phyloP scores from a whole-genome alignment of 2,329 filamentous ascomycete species.

The Colletotrichum sp. region DNA sequence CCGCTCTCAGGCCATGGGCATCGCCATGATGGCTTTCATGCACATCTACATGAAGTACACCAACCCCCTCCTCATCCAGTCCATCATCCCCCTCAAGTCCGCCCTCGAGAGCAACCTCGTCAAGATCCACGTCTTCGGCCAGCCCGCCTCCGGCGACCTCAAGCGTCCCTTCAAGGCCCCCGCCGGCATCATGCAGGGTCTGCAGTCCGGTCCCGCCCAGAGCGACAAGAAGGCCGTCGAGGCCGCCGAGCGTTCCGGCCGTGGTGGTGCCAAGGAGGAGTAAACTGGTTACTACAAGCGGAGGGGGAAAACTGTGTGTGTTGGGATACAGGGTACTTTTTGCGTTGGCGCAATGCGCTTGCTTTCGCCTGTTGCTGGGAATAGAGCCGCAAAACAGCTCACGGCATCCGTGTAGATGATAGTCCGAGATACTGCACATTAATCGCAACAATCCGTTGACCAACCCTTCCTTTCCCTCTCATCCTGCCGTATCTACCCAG shows the following conservation, averaged over 20 bases:
- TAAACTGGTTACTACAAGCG: constrained; percentile 40
- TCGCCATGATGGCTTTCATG: constrained; percentile 99
- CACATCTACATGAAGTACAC: constrained; percentile 99
- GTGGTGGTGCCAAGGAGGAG: constrained; percentile 76
- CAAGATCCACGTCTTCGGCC: constrained; percentile 92
- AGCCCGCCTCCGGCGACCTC: constrained; percentile 86
- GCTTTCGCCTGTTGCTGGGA: background rate
- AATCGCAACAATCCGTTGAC: background rate
- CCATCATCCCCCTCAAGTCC: constrained; percentile 95
- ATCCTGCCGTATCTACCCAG: background rate
- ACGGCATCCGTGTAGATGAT: background rate
- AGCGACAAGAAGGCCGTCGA: constrained; percentile 92
- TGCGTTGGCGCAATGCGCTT: background rate
- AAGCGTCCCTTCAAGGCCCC: constrained; percentile 94
- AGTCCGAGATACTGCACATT: background rate
- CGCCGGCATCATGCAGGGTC: constrained; percentile 81
- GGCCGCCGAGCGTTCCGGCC: constrained; percentile 76
- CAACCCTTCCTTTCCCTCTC: background rate
- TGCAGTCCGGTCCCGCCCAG: constrained; percentile 77
- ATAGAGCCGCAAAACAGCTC: background rate
- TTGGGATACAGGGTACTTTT: constrained; percentile 29
- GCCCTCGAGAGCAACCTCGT: constrained; percentile 94
- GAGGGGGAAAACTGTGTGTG: background rate
- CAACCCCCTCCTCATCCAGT: constrained; percentile 98
- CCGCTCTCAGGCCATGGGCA: constrained; percentile 92